Evolutionary conservation across 2,329 filamentous ascomycete genomes (phyloP).

Genomic region (Zopfia rhizophila): DNA sequence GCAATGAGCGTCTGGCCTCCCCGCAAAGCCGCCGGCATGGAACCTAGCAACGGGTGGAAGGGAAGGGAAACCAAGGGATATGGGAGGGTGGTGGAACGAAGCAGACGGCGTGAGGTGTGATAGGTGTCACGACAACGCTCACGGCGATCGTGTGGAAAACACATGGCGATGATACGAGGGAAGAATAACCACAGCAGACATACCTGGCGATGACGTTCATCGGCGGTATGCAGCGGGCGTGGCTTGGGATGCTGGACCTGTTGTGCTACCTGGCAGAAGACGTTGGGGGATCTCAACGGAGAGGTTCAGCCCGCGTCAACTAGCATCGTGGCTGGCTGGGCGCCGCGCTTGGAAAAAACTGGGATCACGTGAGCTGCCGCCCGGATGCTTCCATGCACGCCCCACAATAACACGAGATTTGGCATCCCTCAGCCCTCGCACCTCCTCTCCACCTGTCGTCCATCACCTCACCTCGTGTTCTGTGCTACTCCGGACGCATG

Average conservation of each 20-base stretch:
- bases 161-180: constrained; percentile 7
- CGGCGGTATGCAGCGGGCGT: too few relatives aligned
- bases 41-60: constrained; percentile 15
- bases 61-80: constrained; percentile 1
- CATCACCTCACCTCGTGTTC: constrained; percentile 8
- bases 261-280: neutral
- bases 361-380: neutral
- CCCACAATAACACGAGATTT: too few relatives aligned
- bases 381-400: too few relatives aligned
- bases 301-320: constrained; percentile 11
- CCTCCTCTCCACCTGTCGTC: too few relatives aligned
- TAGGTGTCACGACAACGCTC: neutral
- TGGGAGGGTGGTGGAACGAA: neutral
- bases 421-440: too few relatives aligned
- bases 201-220: too few relatives aligned
- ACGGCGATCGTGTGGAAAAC: neutral
- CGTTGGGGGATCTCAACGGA: constrained; percentile 7
- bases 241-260: neutral
- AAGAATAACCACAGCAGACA: neutral
- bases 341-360: neutral
- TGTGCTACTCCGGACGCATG: constrained; percentile 21
- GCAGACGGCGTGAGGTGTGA: neutral
- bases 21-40: too few relatives aligned
- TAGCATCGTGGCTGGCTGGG: neutral
- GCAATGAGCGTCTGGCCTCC: too few relatives aligned